Base-by-base conservation (phyloP, 1,139 yeast genomes). In the Blastobotrys serpentis region DNA sequence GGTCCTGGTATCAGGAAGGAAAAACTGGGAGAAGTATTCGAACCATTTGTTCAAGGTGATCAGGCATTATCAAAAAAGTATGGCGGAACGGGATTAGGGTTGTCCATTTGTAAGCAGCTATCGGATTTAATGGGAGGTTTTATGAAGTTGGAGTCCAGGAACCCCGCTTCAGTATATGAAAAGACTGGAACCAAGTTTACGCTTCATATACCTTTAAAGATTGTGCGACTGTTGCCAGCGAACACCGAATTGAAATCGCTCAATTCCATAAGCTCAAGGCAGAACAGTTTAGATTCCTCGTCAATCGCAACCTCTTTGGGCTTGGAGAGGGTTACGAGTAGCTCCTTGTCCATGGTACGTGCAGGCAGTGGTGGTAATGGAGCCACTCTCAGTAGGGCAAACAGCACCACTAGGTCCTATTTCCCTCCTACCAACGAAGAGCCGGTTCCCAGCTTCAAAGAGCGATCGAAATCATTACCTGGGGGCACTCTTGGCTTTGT, bases 31-130 rank as follows among this genome's bases (percentile, higher is more conserved):
- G 84, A 84, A 43, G 92, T 92, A 1, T 92, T 92, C 68, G 97
- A 92, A 63, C 97, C 97, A 2, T 92, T 92, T 70, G 88, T 88
- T 26, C 98, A 90, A 68, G 98, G 98, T 40, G 98, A 92, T 61
- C 97, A 90, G 66, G 89, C 97, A 0, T 74, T 90, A 33, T 85
- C 95, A 2, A 75, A 96, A 64, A 86, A 90, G 48, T 86, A 86
- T 63, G 96, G 97, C 50, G 98, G 98, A 57, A 89, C 97, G 0
- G 98, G 98, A 6, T 73, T 92, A 47, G 98, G 98, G 1, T 75
- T 92, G 43, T 87, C 96, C 0, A 90, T 92, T 63, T 90, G 97
- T 67, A 77, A 90, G 52, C 97, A 92, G 67, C 75, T 92, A 53
- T 95, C 96, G 1, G 79, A 78, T 32, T 82, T 90, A 82, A 87